phyloP scores from a whole-genome alignment of 257 asterid species.

The Solanum stenotomum region DNA sequence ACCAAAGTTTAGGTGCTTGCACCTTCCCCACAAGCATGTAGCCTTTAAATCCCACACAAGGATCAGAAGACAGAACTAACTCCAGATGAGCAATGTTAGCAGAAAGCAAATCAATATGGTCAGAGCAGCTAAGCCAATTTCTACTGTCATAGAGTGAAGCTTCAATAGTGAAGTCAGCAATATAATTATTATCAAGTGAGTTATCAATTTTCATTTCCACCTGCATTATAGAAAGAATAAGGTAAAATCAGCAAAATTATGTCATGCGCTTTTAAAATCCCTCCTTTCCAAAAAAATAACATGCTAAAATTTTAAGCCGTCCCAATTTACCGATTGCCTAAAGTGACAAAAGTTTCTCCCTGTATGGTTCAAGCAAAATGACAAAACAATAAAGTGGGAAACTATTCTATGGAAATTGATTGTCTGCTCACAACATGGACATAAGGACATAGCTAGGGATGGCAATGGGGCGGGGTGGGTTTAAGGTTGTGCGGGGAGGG shows the following conservation, averaged over 20 bases:
- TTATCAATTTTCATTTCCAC: conserved; percentile 77
- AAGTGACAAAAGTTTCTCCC: background rate
- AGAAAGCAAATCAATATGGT: conserved; percentile 37
- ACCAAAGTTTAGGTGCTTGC: conserved; percentile 79
- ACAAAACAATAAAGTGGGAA: background rate
- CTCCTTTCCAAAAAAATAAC: background rate
- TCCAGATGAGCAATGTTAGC: conserved; percentile 46
- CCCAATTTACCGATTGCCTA: background rate
- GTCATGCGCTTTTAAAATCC: background rate
- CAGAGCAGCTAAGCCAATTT: conserved; percentile 31
- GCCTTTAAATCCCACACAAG: conserved; percentile 66
- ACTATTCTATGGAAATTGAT: background rate
- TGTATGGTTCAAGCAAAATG: background rate
- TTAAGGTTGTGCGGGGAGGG: background rate
- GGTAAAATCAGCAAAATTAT: background rate
- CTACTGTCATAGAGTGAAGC: conserved; percentile 70
- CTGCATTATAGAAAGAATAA: conserved; percentile 25
- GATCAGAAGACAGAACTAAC: conserved; percentile 39
- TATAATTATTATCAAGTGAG: conserved; percentile 36
- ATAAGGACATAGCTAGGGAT: background rate
- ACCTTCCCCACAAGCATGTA: conserved; percentile 59
- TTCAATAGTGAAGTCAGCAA: conserved; percentile 55
- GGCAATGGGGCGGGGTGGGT: background rate
- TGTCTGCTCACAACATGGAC: background rate
- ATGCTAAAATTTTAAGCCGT: background rate